phyloP scores from a whole-genome alignment of 768 basidiomycete genomes.

The Termitomyces titanicus region DNA sequence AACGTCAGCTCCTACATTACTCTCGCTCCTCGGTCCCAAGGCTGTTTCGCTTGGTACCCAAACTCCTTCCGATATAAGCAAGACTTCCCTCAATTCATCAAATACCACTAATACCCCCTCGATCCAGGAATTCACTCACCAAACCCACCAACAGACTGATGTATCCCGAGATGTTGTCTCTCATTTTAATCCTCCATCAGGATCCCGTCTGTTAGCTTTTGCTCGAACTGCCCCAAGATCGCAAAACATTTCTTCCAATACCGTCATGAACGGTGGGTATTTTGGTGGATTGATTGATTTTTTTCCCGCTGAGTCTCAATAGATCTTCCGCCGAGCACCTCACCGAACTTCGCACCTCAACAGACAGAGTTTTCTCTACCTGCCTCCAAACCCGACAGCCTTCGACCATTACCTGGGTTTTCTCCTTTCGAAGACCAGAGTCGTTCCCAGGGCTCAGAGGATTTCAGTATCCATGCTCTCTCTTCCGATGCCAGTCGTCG shows the following conservation, averaged over 20 bases:
- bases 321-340: neutral
- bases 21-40: conserved; percentile 11
- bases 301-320: neutral
- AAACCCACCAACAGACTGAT: conserved; percentile 6
- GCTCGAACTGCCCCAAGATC: conserved; percentile 31
- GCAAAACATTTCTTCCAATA: conserved; percentile 12
- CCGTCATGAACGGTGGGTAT: conserved; percentile 23
- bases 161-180: conserved; percentile 13
- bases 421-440: conserved; percentile 56
- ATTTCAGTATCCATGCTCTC: conserved; percentile 10
- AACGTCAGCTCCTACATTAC: neutral
- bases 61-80: neutral
- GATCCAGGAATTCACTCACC: neutral
- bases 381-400: conserved; percentile 24
- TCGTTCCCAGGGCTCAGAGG: conserved; percentile 23
- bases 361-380: conserved; percentile 19
- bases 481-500: conserved; percentile 13
- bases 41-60: conserved; percentile 1
- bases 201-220: conserved; percentile 48
- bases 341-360: conserved; percentile 6
- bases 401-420: conserved; percentile 36
- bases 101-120: neutral
- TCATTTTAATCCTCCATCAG: conserved; percentile 45
- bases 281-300: neutral
- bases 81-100: neutral